These are phyloP conservation scores for Aleurites moluccanus DNA, from an alignment of 441 rosid species.

Conservation along the genomic window DNA sequence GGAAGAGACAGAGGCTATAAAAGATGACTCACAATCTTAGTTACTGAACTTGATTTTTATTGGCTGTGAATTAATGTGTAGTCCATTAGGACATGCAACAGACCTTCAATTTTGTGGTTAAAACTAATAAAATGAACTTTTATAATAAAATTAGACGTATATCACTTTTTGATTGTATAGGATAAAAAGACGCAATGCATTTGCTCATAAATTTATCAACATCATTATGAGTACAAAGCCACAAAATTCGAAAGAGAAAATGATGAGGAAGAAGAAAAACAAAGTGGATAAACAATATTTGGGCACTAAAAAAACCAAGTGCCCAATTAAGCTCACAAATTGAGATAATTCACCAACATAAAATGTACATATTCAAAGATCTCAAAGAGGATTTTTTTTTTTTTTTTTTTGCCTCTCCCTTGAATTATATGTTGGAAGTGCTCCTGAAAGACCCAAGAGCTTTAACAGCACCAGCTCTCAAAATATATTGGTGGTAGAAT, in stretches of 20 bases:
- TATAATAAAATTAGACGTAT: no score
- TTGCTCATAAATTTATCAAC: background rate
- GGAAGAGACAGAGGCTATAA: conserved; percentile 28
- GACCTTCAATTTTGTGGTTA: background rate
- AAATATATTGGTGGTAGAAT: conserved; percentile 46
- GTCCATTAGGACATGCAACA: background rate
- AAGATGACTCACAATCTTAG: conserved; percentile 17
- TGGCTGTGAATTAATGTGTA: background rate
- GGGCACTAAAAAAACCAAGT: conserved; percentile 20
- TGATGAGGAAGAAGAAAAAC: no score
- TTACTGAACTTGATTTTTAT: background rate
- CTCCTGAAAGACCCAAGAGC: conserved; percentile 63
- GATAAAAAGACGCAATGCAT: background rate
- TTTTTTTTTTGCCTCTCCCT: background rate
- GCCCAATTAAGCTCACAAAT: conserved; percentile 8
- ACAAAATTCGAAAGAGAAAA: background rate
- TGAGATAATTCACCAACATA: background rate
- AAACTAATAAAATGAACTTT: background rate
- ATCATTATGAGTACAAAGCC: background rate
- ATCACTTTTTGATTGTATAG: no score
- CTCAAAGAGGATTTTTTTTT: background rate
- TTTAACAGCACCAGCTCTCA: conserved; percentile 53
- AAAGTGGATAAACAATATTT: background rate
- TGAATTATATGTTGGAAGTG: conserved; percentile 30
- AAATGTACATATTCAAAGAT: conserved; percentile 8